Base-by-base conservation (phyloP, 345 rosid species). In the Hypericum androsaemum region DNA sequence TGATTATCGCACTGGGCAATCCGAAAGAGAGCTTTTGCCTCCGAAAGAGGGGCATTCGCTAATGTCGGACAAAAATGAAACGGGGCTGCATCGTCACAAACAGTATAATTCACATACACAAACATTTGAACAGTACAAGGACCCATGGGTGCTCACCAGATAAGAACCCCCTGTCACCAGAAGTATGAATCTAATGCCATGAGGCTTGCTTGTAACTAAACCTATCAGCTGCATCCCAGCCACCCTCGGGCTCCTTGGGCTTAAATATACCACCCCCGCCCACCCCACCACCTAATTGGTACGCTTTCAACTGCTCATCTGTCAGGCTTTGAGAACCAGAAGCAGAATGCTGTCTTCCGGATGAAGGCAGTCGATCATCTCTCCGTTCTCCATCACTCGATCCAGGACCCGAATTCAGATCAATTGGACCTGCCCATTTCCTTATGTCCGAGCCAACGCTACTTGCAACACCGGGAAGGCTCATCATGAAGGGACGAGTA, bases 101-200 rank as follows among this genome's bases (percentile, higher is more conserved):
- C 32, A 22, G 32, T 22, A 22, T 22, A 22, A 22, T 22, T 22
- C 32, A 22, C 32, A 22, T 22, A 22, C 32, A 22, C 32, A 22
- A 22, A 22, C 32, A 22, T 22, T 22, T 22, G 32, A 22, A 22
- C 32, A 22, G 32, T 22, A 22, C 32, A 22, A 22, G 32, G 32
- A 22, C 32, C 32, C 4, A 22, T 4, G 32, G 32, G 32, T 22
- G 32, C 32, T 22, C 32, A 22, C 32, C 32, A 22, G 32, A 22
- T 22, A 1, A 22, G 32, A 22, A 22, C 32, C 32, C 32, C n/a
- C n/a, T n/a, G 32, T 22, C 32, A 22, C 16, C 13, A 28, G 17
- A 43, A 16, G 7, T 38, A 64, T 46, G 57, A 44, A 67, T 48
- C 76, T 92, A 80, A 64, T 83, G 88, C 95, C 97, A 85, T 52